A percentile compares a stretch with the other conserved stretches of the same genome.
Conservation (phyloP, 306 rosid genomes). For the Castanopsis chinensis region DNA sequence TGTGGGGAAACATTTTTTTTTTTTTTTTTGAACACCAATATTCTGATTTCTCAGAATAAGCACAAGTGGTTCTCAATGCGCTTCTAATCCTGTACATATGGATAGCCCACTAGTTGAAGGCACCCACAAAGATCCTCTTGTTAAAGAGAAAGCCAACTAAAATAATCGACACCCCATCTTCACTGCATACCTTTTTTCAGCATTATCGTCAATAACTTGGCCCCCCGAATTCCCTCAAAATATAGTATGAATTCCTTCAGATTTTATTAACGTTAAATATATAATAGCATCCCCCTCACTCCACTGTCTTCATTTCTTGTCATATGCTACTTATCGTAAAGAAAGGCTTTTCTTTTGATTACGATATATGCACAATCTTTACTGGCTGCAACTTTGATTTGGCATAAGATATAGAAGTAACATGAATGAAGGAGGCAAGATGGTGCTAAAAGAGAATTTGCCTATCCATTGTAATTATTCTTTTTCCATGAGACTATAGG, state of each 20-base stretch:
- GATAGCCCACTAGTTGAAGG: conserved; percentile 17
- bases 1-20: not conserved
- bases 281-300: conserved; percentile 12
- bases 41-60: conserved; percentile 30
- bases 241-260: not conserved
- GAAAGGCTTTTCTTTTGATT: not conserved
- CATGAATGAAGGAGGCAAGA: not conserved
- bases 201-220: conserved; percentile 16
- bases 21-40: not conserved
- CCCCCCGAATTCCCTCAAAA: conserved; percentile 1
- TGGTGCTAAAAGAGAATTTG: no score
- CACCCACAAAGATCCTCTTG: conserved; percentile 28
- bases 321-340: not conserved
- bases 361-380: not conserved
- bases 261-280: not conserved
- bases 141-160: conserved; percentile 12
- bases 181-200: conserved; percentile 2
- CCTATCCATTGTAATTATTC: no score
- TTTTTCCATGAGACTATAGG: no score
- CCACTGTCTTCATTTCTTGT: conserved; percentile 12
- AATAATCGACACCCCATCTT: conserved; percentile 11
- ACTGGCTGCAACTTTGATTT: not conserved
- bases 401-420: not conserved
- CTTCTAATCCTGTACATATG: conserved; percentile 14
- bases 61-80: conserved; percentile 24